These are phyloP conservation scores for Sporisorium reilianum DNA, from an alignment of 1,284 basidiomycete species.

Conservation along the genomic window DNA sequence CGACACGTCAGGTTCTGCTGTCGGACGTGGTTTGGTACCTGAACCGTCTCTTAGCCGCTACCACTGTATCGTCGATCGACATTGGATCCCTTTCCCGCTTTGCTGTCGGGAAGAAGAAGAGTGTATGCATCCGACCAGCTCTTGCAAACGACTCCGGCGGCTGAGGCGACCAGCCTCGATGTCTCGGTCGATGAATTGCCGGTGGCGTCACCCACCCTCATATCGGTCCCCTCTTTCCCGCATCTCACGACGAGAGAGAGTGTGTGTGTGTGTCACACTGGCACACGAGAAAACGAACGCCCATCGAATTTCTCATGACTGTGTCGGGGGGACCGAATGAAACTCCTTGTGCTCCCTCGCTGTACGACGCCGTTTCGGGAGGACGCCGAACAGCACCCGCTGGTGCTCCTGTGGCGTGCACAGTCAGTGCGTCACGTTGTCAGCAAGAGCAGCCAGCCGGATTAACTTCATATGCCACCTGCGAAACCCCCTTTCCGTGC, in stretches of 20 bases:
- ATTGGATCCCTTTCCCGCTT: neutral
- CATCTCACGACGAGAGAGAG: neutral
- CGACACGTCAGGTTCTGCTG: neutral
- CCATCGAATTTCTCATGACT: slow-evolving; percentile 1
- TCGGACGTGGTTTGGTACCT: no score
- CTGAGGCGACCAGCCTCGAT: neutral
- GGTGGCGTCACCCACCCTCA: slow-evolving; percentile 2
- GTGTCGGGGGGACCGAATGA: slow-evolving; percentile 4
- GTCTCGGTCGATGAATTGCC: neutral
- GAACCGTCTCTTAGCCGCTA: no score
- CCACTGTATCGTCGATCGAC: no score
- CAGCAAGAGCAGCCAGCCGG: neutral
- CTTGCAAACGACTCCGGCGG: neutral
- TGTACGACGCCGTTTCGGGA: neutral
- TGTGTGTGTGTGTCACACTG: neutral
- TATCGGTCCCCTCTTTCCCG: neutral
- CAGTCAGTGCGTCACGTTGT: neutral
- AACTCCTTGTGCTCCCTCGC: neutral
- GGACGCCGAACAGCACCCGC: neutral
- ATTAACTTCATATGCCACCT: neutral
- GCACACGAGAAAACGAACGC: neutral
- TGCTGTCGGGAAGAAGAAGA: no score
- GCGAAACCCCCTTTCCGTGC: neutral
- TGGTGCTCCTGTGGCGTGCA: neutral
- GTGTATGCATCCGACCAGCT: no score